Evolutionary conservation across 2,329 filamentous ascomycete species (phyloP).

Genomic region (Aspergillus fischeri): DNA sequence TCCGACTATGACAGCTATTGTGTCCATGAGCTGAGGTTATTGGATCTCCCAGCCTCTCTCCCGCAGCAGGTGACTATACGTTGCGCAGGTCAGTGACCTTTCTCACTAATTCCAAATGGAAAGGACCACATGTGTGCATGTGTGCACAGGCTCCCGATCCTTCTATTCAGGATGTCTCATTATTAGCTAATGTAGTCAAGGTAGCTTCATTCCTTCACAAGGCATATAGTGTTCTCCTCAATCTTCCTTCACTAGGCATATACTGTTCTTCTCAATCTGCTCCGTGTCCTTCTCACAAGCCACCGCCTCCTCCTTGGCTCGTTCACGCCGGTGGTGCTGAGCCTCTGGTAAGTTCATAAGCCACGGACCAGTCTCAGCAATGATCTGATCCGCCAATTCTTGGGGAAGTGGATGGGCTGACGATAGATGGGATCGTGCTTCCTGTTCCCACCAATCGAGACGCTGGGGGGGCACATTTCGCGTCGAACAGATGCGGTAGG

Average conservation of each 20-base stretch:
- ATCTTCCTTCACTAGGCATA: not conserved
- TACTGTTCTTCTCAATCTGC: not conserved
- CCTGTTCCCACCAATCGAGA: conserved; percentile 5
- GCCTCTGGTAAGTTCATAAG: not conserved
- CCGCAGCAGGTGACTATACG: too few relatives aligned
- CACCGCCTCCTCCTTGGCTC: not conserved
- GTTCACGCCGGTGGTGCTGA: not conserved
- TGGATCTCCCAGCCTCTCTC: too few relatives aligned
- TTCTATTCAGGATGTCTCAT: too few relatives aligned
- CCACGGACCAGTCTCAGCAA: not conserved
- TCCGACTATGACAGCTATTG: too few relatives aligned
- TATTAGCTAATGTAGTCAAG: too few relatives aligned
- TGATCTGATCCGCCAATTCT: not conserved
- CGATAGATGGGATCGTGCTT: not conserved
- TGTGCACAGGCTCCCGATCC: too few relatives aligned
- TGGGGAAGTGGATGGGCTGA: not conserved
- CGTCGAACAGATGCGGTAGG: conserved; percentile 11
- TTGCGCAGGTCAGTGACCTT: too few relatives aligned
- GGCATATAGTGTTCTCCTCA: too few relatives aligned
- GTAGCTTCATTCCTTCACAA: too few relatives aligned
- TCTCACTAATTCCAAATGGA: too few relatives aligned
- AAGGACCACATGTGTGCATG: too few relatives aligned
- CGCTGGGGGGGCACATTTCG: conserved; percentile 12
- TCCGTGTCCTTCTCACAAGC: not conserved
- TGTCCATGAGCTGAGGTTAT: too few relatives aligned